phyloP scores from a whole-genome alignment of 164 flowering plant species.

The Amborella trichopoda region DNA sequence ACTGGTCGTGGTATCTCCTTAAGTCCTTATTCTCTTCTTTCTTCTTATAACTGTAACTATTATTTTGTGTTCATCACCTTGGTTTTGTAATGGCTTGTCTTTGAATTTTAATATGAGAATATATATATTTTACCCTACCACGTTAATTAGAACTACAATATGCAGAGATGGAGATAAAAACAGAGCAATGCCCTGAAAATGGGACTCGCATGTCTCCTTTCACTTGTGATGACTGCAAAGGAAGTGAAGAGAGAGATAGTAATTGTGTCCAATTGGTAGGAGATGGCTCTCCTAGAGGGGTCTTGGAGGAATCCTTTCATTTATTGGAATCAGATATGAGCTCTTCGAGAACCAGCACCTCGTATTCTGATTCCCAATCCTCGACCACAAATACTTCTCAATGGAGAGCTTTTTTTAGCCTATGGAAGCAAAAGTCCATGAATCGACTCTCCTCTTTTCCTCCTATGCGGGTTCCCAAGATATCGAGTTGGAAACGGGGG shows the following conservation, averaged over 20 bases:
- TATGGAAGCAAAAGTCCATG: constrained; percentile 31
- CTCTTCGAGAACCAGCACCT: constrained; percentile 38
- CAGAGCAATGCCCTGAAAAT: neutral
- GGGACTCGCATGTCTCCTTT: neutral
- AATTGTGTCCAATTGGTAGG: constrained; percentile 1
- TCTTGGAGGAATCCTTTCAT: constrained; percentile 40
- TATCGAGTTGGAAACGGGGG: too few relatives aligned
- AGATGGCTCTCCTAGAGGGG: constrained; percentile 38
- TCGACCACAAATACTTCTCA: constrained; percentile 11
- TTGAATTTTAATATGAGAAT: neutral
- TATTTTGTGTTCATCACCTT: neutral
- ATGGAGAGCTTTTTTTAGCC: constrained; percentile 43
- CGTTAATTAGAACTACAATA: too few relatives aligned
- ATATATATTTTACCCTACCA: neutral
- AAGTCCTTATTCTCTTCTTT: neutral
- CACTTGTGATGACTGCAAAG: constrained; percentile 12
- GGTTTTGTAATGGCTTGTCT: neutral
- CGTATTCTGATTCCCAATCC: constrained; percentile 21
- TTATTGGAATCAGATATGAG: constrained; percentile 11
- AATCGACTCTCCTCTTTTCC: constrained; percentile 32
- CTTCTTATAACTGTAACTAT: neutral
- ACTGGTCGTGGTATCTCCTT: constrained; percentile 22
- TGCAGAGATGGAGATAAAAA: too few relatives aligned
- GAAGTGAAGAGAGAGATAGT: constrained; percentile 13
- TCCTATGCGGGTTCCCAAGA: constrained; percentile 27